Evolutionary conservation across 352 stramenopile species (phyloP).

Genomic region (Pythium pyrilobum): DNA sequence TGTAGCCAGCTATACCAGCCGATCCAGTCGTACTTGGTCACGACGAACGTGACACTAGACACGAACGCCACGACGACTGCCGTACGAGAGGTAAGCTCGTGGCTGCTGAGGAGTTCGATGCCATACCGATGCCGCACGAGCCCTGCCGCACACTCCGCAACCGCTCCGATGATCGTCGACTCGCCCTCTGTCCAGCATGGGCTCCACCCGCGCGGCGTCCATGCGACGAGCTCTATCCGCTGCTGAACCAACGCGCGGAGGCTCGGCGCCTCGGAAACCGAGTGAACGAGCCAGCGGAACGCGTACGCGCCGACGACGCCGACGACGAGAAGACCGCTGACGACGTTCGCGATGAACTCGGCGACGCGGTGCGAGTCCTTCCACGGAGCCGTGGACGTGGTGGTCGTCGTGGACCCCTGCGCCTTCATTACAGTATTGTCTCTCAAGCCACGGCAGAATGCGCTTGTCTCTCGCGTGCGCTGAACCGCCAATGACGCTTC

Average conservation of each 20-base stretch:
- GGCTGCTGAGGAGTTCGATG: conserved; percentile 31
- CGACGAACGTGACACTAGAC: conserved; percentile 15
- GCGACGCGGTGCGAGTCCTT: conserved; percentile 58
- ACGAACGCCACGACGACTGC: conserved; percentile 22
- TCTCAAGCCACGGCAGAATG: no score
- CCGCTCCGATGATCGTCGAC: conserved; percentile 18
- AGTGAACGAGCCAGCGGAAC: conserved; percentile 19
- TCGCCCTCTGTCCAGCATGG: conserved; percentile 8
- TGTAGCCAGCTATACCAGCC: conserved; percentile 58
- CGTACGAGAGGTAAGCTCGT: conserved; percentile 27
- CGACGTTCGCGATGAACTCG: conserved; percentile 58
- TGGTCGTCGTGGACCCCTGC: no score
- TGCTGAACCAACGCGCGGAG: conserved; percentile 23
- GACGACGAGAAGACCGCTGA: conserved; percentile 44
- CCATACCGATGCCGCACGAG: conserved; percentile 22
- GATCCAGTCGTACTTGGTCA: conserved; percentile 57
- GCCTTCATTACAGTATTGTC: no score
- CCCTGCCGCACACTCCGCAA: conserved; percentile 31
- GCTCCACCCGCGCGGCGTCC: conserved; percentile 5
- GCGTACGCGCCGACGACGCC: conserved; percentile 33
- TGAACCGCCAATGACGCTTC: not conserved
- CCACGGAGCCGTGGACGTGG: conserved; percentile 22
- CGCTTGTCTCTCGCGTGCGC: not conserved
- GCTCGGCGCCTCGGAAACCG: conserved; percentile 26
- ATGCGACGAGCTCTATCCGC: conserved; percentile 4